Base-by-base conservation (phyloP, 2,329 filamentous ascomycete species). In the Cladophialophora chaetospira region DNA sequence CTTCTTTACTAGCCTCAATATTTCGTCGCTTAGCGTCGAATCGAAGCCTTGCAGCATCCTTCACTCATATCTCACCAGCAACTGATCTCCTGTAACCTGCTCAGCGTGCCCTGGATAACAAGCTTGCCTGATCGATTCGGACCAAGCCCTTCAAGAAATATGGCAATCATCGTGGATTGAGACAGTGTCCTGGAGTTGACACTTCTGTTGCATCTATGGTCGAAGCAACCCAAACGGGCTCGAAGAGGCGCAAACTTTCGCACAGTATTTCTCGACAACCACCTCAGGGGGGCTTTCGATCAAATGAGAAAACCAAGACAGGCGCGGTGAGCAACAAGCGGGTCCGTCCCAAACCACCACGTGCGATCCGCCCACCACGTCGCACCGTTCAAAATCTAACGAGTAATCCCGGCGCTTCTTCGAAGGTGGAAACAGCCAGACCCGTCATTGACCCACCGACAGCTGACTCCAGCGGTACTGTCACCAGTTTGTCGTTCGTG, bases 221-320 rank as follows among this genome's bases (percentile, higher is more conserved):
- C 15, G 35, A 43, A 17, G 9, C 25, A n/a, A 10, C 21, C 5
- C n/a, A 15, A 21, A 28, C 29, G 8, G 23, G 11, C 19, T 15
- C 51, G 11, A 58, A 58, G 23, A 48, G 56, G 40, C 40, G 50
- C n/a, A 58, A 58, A 28, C n/a, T 58, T 21, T 35, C 38, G 11
- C 36, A 46, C 31, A 26, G n/a, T 2, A 15, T 17, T 15, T 11
- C 31, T 11, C 11, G 5, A 3, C 8, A 10, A 13, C 42, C 11
- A 5, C 13, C 15, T 23, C 25, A 11, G 10, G 25, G 19, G 3
- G 25, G 15, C 13, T 26, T 5, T 1, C 17, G 25, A 19, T 2
- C 13, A 1, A 46, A 4, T 21, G 6, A 10, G 5, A 38, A 52
- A 10, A 26, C 11, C 6, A 9, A 1, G 26, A 40, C 4, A 26